phyloP scores from a whole-genome alignment of 2,329 filamentous ascomycete genomes.

The Colletotrichum sp. region DNA sequence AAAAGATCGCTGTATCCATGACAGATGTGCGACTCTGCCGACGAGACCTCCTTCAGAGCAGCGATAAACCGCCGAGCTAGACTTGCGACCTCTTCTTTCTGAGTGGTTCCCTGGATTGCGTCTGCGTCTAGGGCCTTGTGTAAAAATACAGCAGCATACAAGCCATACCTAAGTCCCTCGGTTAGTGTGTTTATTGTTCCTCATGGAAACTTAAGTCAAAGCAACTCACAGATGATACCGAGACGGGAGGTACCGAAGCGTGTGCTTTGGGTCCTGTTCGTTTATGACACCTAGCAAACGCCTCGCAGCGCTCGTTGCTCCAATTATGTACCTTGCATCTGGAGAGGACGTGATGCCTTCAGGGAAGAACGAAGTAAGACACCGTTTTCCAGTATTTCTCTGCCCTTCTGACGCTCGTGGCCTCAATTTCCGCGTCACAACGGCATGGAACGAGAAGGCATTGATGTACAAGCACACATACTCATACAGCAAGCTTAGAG shows the following conservation, averaged over 20 bases:
- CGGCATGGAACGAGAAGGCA: neutral
- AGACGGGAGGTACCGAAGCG: neutral
- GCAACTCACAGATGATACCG: neutral
- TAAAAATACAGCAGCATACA: neutral
- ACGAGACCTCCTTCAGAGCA: neutral
- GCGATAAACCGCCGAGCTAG: neutral
- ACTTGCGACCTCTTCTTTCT: neutral
- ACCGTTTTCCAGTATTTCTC: rapidly evolving
- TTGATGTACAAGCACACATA: neutral
- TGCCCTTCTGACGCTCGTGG: neutral
- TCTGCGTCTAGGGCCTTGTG: neutral
- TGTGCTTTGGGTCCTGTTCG: neutral
- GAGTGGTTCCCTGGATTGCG: neutral
- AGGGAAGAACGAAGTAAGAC: neutral
- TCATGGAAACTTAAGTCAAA: too few relatives aligned
- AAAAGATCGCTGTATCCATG: neutral
- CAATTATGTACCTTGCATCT: neutral
- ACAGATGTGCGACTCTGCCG: neutral
- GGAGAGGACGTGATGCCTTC: neutral
- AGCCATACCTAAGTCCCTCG: rapidly evolving
- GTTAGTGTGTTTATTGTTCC: neutral
- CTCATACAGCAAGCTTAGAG: neutral
- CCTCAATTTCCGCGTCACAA: neutral
- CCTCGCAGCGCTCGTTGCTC: neutral
- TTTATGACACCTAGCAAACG: neutral